Evolutionary conservation across 805 yeast genomes (phyloP), one percentile per base, ranked within the genome.

Genomic region (Sungouiozyma ichnusensis): DNA sequence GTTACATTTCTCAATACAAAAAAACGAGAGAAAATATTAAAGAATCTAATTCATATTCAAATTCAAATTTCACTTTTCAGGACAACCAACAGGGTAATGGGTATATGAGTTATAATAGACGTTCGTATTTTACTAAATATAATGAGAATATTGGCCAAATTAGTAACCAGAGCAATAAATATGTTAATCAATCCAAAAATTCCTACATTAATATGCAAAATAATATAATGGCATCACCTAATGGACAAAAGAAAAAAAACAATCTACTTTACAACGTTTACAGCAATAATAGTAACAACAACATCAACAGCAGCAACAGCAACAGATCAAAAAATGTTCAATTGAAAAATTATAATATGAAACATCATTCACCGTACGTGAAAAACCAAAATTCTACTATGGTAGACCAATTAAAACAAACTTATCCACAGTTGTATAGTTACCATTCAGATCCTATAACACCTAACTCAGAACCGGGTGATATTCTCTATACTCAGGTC

Each of bases 1-100:
- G 51, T 36, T 58, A 57, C 40, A 36, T 60, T 20, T 19, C 44
- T 19, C 57, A 59, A 35, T 58, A 55, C 39, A 51, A 53, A 34
- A 52, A 47, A 16, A 36, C 53, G 34, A 24, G 29, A 24, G 29
- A 6, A 24, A 24, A 24, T 11, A 11, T 24, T 11, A 24, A 24
- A 24, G 29, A 38, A 13, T 34, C 49, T 4, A 46, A 42, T 15
- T 24, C 29, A 24, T 24, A 24, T 24, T 24, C 29, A 11, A 24
- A 24, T 24, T 6, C 29, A 24, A 24, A 24, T 24, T 24, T 24
- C 11, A 6, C 29, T 24, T 24, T 6, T 7, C 29, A 24, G 11
- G 6, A 24, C 6, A 7, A 24, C 9, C 29, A 24, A 24, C 29
- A 24, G 11, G 29, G 29, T 24, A 24, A 24, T 24, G 29, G 11